A percentile compares a stretch with the other conserved stretches of the same genome.
Evolutionary conservation across 495 filamentous ascomycete species (phyloP).

Genomic region (Hypoxylon perforatum): DNA sequence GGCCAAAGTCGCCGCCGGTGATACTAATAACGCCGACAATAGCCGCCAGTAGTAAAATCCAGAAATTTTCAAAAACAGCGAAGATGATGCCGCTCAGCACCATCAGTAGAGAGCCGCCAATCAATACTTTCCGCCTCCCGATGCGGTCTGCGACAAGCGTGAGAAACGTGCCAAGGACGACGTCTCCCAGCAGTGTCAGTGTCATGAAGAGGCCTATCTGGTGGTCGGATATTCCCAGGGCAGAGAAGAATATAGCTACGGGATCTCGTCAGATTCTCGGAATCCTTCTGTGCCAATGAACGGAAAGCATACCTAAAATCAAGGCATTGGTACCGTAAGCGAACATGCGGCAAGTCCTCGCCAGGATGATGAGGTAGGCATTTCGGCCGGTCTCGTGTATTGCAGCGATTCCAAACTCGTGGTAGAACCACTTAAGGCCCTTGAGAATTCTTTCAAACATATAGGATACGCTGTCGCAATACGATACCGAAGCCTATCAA

Average conservation of each 20-base stretch:
- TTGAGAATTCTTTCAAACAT: slow-evolving; percentile 29
- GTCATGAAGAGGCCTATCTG: slow-evolving; percentile 91
- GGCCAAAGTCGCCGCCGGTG: slow-evolving; percentile 82
- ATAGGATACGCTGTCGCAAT: neutral
- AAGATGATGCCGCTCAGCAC: slow-evolving; percentile 74
- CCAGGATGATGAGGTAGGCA: slow-evolving; percentile 77
- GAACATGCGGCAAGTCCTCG: slow-evolving; percentile 81
- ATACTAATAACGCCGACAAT: slow-evolving; percentile 86
- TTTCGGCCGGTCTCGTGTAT: slow-evolving; percentile 65
- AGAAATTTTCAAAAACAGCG: slow-evolving; percentile 74
- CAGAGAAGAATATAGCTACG: slow-evolving; percentile 64
- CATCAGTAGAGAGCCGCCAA: slow-evolving; percentile 76
- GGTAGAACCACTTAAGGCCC: slow-evolving; percentile 47
- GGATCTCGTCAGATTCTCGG: neutral
- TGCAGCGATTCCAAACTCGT: slow-evolving; percentile 61
- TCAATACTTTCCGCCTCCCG: slow-evolving; percentile 76
- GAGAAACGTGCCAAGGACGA: slow-evolving; percentile 77
- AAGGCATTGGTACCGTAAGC: slow-evolving; percentile 82
- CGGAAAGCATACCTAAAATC: slow-evolving; percentile 72
- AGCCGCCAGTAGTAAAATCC: slow-evolving; percentile 77
- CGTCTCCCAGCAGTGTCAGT: slow-evolving; percentile 83
- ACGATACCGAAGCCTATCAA: neutral
- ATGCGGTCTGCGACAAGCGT: slow-evolving; percentile 80
- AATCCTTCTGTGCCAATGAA: neutral
- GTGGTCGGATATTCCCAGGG: slow-evolving; percentile 72